Evolutionary conservation across 139 green algal species (phyloP).

Genomic region (Deuterostichococcus epilithicus): DNA sequence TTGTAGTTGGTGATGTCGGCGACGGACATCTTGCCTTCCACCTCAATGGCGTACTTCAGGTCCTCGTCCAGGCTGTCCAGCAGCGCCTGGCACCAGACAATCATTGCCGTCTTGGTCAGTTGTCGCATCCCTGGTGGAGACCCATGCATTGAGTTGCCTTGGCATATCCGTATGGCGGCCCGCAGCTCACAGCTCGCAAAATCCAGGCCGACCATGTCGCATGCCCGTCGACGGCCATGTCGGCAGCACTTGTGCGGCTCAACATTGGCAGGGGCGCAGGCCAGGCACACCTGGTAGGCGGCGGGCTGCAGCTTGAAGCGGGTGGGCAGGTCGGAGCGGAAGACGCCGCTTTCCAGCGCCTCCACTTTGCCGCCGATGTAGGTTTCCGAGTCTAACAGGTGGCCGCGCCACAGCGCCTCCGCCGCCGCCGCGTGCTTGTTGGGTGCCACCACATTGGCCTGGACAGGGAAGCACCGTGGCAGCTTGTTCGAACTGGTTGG

Average conservation of each 20-base stretch:
- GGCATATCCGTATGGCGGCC: no score
- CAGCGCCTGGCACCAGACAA: constrained; percentile 68
- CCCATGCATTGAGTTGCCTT: no score
- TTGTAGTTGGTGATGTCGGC: constrained; percentile 73
- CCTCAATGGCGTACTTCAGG: constrained; percentile 76
- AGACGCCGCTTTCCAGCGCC: constrained; percentile 82
- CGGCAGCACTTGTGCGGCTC: neutral
- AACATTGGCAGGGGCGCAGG: neutral
- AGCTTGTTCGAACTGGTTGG: neutral
- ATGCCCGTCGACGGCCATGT: neutral
- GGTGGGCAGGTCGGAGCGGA: constrained; percentile 89
- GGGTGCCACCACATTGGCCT: constrained; percentile 83
- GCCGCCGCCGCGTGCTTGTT: constrained; percentile 86
- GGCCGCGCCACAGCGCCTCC: constrained; percentile 69
- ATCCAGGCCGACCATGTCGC: neutral
- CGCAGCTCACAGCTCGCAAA: no score
- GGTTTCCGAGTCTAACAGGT: constrained; percentile 94
- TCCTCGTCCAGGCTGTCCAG: constrained; percentile 90
- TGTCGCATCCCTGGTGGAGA: no score
- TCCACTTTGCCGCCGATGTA: constrained; percentile 98
- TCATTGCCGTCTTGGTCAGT: no score
- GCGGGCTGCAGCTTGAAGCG: constrained; percentile 73
- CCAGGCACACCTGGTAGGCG: constrained; percentile 66
- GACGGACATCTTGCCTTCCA: constrained; percentile 40
- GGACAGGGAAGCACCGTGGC: constrained; percentile 28